Evolutionary conservation across 345 rosid genomes (phyloP), one percentile per base, ranked within the genome.

Genomic region (Linum trigynum): DNA sequence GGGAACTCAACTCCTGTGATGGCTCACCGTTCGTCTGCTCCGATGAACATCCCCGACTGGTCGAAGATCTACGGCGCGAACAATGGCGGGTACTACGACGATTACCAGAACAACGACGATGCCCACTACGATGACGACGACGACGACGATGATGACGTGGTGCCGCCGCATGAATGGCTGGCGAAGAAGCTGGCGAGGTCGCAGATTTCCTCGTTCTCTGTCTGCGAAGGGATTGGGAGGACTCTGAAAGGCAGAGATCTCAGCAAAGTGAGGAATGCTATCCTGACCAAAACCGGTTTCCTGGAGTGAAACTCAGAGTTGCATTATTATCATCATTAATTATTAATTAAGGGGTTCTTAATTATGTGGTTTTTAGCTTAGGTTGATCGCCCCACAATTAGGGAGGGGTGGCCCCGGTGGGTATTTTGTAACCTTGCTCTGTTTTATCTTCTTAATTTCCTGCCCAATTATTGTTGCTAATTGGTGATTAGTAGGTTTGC

Each of bases 201-300:
- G 38, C 88, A 80, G 69, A 83, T 95, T 74, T 88, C 99, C 42
- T 89, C 99, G 0, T 88, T 83, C 72, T 95, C 99, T 3, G 86
- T 89, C 55, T 87, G 88, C 66, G 97, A 95, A 79, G 97, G 99
- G 39, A 62, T 82, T 58, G 99, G 99, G 63, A 88, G 97, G 78
- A 94, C 96, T 16, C 94, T 94, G 67, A 90, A 94, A 73, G 99
- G 99, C 45, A 88, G 99, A 76, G 99, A 94, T 78, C 95, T 94
- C 45, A 94, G 96, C 75, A 83, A 84, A 79, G 82, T 94, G 70
- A 90, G 97, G 72, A 88, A 88, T 77, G 92, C 91, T 50, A 79
- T 94, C 67, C 70, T 94, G 74, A 75, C 95, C 17, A 94, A 85
- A 79, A 94, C 96, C 17, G 97, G 99, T 3, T 91, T 94, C 75